Percentiles rank a stretch among this genome's conserved stretches.
phyloP scores from a whole-genome alignment of 495 filamentous ascomycete genomes.

The Astrothelium macrocarpum region DNA sequence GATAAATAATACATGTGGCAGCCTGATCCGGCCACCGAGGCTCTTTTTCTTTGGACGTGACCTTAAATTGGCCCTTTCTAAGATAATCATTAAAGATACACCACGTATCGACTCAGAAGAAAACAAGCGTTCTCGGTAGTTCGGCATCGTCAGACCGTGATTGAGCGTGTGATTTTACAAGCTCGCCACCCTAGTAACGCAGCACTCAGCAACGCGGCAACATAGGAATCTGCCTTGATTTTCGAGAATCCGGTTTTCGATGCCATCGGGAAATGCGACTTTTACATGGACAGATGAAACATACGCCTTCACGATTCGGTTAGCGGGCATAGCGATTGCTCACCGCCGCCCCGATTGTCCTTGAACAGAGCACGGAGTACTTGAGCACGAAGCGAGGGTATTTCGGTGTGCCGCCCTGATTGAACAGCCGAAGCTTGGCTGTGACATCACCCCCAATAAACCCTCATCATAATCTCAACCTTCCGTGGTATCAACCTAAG shows the following conservation, averaged over 20 bases:
- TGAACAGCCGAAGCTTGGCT: neutral
- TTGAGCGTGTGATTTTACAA: neutral
- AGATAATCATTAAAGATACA: no score
- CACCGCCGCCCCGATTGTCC: neutral
- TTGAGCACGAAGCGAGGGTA: neutral
- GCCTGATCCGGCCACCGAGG: no score
- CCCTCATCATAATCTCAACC: neutral
- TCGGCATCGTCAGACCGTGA: neutral
- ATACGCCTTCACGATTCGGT: neutral
- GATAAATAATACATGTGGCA: no score
- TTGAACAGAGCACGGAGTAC: no score
- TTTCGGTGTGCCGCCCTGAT: neutral
- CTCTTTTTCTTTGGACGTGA: no score
- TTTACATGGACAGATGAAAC: neutral
- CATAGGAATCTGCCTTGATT: neutral
- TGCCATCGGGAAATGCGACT: neutral
- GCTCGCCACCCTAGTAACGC: neutral
- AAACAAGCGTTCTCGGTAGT: no score
- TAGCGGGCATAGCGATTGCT: neutral
- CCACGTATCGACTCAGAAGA: no score
- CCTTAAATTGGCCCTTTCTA: no score
- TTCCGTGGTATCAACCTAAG: neutral
- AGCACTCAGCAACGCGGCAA: neutral
- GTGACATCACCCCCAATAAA: constrained; percentile 1
- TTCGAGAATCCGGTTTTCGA: neutral